A percentile compares a stretch with the other conserved stretches of the same genome.
Evolutionary conservation across 352 stramenopile species (phyloP).

Genomic region (Globisporangium emineosum): DNA sequence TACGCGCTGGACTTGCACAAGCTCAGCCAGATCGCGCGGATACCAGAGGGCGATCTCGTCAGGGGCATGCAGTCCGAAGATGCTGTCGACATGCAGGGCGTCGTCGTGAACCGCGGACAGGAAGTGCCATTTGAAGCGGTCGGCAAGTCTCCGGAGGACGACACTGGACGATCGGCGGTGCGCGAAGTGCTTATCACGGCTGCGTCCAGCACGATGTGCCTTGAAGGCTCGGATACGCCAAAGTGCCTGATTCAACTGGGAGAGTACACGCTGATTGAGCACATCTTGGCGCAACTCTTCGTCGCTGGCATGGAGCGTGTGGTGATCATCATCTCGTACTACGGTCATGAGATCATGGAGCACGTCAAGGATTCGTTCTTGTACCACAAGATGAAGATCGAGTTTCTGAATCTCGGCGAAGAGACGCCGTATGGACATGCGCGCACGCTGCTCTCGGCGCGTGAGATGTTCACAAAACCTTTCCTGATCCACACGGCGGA

Average conservation of each 20-base stretch:
- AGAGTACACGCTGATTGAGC: constrained; percentile 78
- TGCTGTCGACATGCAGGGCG: constrained; percentile 78
- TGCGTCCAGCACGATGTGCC: constrained; percentile 73
- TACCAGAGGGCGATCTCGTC: constrained; percentile 68
- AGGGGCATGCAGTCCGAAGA: constrained; percentile 69
- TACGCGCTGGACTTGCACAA: constrained; percentile 70
- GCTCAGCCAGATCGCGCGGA: constrained; percentile 58
- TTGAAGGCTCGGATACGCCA: constrained; percentile 73
- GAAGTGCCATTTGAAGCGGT: constrained; percentile 80
- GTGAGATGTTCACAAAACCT: constrained; percentile 71
- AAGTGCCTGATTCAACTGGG: constrained; percentile 77
- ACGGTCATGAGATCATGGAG: constrained; percentile 76
- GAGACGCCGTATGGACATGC: constrained; percentile 72
- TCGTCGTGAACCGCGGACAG: constrained; percentile 73
- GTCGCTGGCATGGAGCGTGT: constrained; percentile 80
- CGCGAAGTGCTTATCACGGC: constrained; percentile 80
- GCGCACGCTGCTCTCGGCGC: constrained; percentile 70
- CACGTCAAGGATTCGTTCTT: constrained; percentile 75
- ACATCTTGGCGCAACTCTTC: constrained; percentile 79
- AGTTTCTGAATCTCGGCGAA: constrained; percentile 82
- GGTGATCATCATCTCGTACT: constrained; percentile 84
- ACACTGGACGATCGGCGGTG: constrained; percentile 22
- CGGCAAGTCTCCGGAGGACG: constrained; percentile 40
- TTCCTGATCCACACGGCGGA: constrained; percentile 86
- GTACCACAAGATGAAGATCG: constrained; percentile 74